Evolutionary conservation across 2,329 filamentous ascomycete genomes (phyloP).

Genomic region (Clonostachys chloroleuca): DNA sequence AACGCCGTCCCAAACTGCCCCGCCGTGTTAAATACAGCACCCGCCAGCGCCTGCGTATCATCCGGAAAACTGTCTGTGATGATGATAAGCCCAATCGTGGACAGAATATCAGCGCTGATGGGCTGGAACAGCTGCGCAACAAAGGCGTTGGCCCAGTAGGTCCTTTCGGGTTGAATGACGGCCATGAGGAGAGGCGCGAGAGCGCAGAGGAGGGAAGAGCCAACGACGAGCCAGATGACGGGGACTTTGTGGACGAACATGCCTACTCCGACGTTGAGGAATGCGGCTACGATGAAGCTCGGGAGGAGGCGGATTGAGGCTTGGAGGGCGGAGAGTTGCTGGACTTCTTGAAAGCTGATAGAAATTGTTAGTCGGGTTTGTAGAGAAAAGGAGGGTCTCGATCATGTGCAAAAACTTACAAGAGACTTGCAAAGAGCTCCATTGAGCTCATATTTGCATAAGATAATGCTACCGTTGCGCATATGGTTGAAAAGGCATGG

Average conservation of each 20-base stretch:
- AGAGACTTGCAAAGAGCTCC: conserved; percentile 42
- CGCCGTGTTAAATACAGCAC: conserved; percentile 57
- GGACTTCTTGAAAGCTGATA: conserved; percentile 44
- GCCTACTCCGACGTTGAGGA: conserved; percentile 35
- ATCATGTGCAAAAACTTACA: conserved; percentile 23
- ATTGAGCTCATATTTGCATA: conserved; percentile 38
- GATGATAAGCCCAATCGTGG: conserved; percentile 50
- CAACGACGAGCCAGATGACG: conserved; percentile 29
- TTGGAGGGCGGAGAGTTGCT: conserved; percentile 35
- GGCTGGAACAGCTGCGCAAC: conserved; percentile 34
- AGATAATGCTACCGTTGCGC: conserved; percentile 40
- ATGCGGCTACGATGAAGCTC: conserved; percentile 32
- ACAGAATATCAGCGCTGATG: conserved; percentile 42
- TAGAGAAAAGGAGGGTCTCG: too few relatives aligned
- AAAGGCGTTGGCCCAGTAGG: conserved; percentile 46
- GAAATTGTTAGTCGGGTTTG: too few relatives aligned
- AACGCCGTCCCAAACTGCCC: conserved; percentile 49
- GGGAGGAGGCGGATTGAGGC: conserved; percentile 41
- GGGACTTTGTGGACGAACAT: conserved; percentile 37
- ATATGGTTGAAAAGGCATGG: conserved; percentile 48
- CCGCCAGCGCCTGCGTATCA: conserved; percentile 52
- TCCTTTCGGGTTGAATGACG: conserved; percentile 36
- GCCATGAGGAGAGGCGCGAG: conserved; percentile 50
- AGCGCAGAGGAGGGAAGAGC: conserved; percentile 34
- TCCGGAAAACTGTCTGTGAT: conserved; percentile 49